A percentile compares a stretch with the other conserved stretches of the same genome.
Conservation (phyloP, 352 stramenopile genomes). For the Globisporangium iwayamae region DNA sequence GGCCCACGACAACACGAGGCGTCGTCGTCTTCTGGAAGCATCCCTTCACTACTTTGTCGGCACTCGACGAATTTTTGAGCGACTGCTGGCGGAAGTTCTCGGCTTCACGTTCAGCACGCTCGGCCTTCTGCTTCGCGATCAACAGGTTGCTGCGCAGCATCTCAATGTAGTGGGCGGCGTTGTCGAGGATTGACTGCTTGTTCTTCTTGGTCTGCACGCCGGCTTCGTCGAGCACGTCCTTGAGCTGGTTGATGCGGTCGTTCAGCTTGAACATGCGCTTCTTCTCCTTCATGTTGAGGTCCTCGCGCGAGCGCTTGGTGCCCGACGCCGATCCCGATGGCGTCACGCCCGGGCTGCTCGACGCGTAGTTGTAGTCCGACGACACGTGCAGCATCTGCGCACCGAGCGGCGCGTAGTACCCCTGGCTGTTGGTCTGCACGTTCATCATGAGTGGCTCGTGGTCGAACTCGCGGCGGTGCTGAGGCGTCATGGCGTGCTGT, state of each 20-base stretch:
- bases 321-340: slow-evolving; percentile 23
- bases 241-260: slow-evolving; percentile 79
- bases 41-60: slow-evolving; percentile 30
- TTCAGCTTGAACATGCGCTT: slow-evolving; percentile 90
- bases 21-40: slow-evolving; percentile 65
- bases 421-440: slow-evolving; percentile 27
- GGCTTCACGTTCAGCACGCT: slow-evolving; percentile 49
- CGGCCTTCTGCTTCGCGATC: slow-evolving; percentile 57
- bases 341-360: slow-evolving; percentile 33
- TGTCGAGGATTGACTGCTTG: slow-evolving; percentile 75
- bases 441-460: slow-evolving; percentile 65
- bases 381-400: slow-evolving; percentile 58
- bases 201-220: slow-evolving; percentile 79
- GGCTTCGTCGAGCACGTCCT: slow-evolving; percentile 55
- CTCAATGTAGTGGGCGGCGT: slow-evolving; percentile 63
- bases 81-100: slow-evolving; percentile 45
- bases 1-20: slow-evolving; percentile 49
- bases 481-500: slow-evolving; percentile 43
- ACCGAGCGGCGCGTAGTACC: slow-evolving; percentile 44
- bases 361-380: slow-evolving; percentile 48
- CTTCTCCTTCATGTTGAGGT: slow-evolving; percentile 86
- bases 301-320: slow-evolving; percentile 68
- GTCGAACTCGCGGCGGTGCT: slow-evolving; percentile 47
- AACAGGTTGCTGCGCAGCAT: slow-evolving; percentile 60
- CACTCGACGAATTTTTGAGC: slow-evolving; percentile 19